Base-by-base conservation (phyloP, 2,329 filamentous ascomycete species). In the Fusarium devonianum region DNA sequence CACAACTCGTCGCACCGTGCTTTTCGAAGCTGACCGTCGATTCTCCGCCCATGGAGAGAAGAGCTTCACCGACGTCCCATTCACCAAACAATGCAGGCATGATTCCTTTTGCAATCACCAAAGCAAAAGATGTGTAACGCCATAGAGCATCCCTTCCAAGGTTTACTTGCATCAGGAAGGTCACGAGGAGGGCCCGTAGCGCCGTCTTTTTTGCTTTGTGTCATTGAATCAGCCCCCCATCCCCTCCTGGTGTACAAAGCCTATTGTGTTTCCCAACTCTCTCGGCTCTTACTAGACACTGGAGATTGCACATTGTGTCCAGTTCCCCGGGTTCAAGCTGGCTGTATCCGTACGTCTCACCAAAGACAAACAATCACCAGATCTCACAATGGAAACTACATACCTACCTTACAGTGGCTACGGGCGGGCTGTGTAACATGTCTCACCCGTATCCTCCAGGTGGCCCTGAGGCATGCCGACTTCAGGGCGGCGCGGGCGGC, bases 161-260 rank as follows among this genome's bases (percentile, higher is more conserved):
- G 37, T 49, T 60, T 45, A 28, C 35, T 44, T 53, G 48, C 56
- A 56, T 63, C 21, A 30, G 28, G 16, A 21, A 39, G 37, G 47
- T 53, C 56, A 61, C 47, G 49, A 50, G 53, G 39, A 26, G 25
- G 14, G 32, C 25, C 29, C 44, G 28, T 36, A 42, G 34, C 48
- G 21, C 35, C 47, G 16, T 42, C 21, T 13, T 25, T 38, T 16
- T 11, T 26, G 26, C 34, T 30, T 22, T 23, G 26, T 45, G 42
- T 44, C 18, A 21, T 22, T 39, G 39, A 46, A 56, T 51, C 28
- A 47, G 10, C 22, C 28, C 33, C 9, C 23, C 10, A 39, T 21
- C 30, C 10, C 10, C 6, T 4, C 11, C 10, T 21, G 25, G 14
- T 40, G 12, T 26, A 14, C 32, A 54, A 16, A 38, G 30, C 30